Base-by-base conservation (phyloP, 176 grass and related monocot genomes). In the Aechmea fasciata region DNA sequence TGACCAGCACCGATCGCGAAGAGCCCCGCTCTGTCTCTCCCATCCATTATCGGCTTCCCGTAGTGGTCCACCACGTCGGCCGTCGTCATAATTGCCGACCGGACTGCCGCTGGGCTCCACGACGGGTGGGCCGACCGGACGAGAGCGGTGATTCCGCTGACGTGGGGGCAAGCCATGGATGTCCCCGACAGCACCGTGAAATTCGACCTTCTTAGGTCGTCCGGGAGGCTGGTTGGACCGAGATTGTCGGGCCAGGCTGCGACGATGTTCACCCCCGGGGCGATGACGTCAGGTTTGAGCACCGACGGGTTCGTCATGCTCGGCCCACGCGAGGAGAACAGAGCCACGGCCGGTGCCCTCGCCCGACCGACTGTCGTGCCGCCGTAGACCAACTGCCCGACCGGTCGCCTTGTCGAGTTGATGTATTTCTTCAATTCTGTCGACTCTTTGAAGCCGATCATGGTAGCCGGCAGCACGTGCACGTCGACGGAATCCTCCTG, bases 231-330 rank as follows among this genome's bases (percentile, higher is more conserved):
- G 15, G 88, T 86, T 2, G 92, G 92, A 0, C 85, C 88, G 0
- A 96, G 64, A 79, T 71, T 87, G 0, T 71, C 85, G 0, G 88
- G 92, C 88, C 92, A 96, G 10, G 85, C 92, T n/a, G 92, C 92
- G 53, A 96, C 92, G 81, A 96, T 96, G 85, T 96, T 92, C 25
- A 92, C 85, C 11, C 92, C 81, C 3, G 88, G 92, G 3, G 88
- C 85, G 63, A 92, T 63, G 50, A 92, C 68, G 74, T 96, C 92
- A 1, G 85, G 88, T 81, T 96, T 92, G 33, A 96, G 67, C 41
- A 92, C 73, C 1, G 85, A 86, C 23, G 92, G 88, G 76, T 84
- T 92, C n/a, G 83, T 92, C 73, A 82, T 5, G 86, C 85, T 96
- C 49, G 92, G 92, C 47, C 83, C 88, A 1, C 88, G 85, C 11